A percentile compares a stretch with the other conserved stretches of the same genome.
phyloP scores from a whole-genome alignment of 148 eudicot species.

The Dianthus caryophyllus region DNA sequence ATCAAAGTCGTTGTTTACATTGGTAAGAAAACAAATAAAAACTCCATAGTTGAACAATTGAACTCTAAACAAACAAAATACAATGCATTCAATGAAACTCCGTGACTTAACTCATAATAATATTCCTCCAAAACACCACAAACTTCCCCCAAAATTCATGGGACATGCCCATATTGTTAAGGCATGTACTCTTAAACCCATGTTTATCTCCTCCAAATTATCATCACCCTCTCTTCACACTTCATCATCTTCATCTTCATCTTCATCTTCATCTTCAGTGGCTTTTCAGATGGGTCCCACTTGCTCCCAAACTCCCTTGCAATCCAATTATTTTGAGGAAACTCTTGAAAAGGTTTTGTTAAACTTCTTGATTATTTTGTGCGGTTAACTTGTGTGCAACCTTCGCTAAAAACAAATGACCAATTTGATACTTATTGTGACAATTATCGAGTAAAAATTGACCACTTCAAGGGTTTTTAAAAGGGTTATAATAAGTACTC shows the following conservation, averaged over 20 bases:
- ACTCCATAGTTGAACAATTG: not conserved
- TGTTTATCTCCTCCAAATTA: conserved; percentile 1
- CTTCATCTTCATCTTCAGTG: conserved; percentile 16
- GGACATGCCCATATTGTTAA: not conserved
- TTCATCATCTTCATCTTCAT: not conserved
- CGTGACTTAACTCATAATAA: not conserved
- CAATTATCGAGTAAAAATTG: too few relatives aligned
- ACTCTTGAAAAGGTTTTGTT: conserved; percentile 25
- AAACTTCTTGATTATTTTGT: not conserved
- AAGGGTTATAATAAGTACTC: too few relatives aligned
- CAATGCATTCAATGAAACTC: not conserved
- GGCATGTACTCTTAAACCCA: conserved; percentile 13
- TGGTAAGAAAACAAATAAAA: too few relatives aligned
- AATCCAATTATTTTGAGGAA: conserved; percentile 17
- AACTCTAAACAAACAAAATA: not conserved
- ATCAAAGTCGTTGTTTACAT: too few relatives aligned
- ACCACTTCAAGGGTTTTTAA: too few relatives aligned
- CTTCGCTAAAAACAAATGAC: too few relatives aligned
- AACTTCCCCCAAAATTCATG: not conserved
- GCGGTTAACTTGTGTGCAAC: not conserved
- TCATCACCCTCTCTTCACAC: conserved; percentile 4
- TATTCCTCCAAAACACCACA: not conserved
- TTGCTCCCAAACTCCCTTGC: conserved; percentile 1
- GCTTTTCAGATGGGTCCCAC: conserved; percentile 19
- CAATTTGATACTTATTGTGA: too few relatives aligned